Base-by-base conservation (phyloP, 164 flowering plant genomes). In the Saururus chinensis region DNA sequence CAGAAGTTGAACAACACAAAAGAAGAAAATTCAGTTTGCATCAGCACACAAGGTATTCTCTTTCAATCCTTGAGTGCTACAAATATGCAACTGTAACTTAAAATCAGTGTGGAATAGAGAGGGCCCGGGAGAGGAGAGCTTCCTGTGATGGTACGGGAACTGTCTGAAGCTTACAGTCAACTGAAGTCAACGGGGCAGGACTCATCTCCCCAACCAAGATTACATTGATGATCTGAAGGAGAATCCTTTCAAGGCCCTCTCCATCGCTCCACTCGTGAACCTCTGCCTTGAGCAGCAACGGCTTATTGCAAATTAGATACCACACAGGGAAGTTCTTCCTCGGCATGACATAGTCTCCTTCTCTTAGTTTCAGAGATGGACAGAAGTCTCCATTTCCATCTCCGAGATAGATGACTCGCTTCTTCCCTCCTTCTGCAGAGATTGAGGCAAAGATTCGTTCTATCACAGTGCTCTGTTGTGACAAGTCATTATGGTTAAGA, bases 341-440 rank as follows among this genome's bases (percentile, higher is more conserved):
- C 11, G 98, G 95, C 96, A 92, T 84, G 61, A 89, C 88, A 74
- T 60, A 63, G 67, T 92, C 96, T 45, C 76, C 72, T 61, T 69
- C 74, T 56, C 51, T 59, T 1, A 92, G 85, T 73, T 76, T 85
- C 73, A 81, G 37, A 60, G 79, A 76, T 7, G 98, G 93, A 71
- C 98, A 92, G 68, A 40, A 88, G 69, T 92, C 98, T 19, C 84
- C 84, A 30, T 51, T 66, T 42, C 96, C 96, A 67, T 92, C 96
- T 66, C 96, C 96, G 25, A 89, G 70, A 69, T 92, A 92, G 54
- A 92, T 79, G 60, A 81, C 57, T 51, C 70, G 74, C 53, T 60
- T 69, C 56, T 64, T 69, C 53, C 63, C 66, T 40, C 58, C 66
- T 1, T 62, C 68, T 11, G 40, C 63, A 21, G 66, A 60, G 10